These are phyloP conservation scores for Keithomyces neogunnii DNA, from an alignment of 2,329 filamentous ascomycete species.

Conservation along the genomic window DNA sequence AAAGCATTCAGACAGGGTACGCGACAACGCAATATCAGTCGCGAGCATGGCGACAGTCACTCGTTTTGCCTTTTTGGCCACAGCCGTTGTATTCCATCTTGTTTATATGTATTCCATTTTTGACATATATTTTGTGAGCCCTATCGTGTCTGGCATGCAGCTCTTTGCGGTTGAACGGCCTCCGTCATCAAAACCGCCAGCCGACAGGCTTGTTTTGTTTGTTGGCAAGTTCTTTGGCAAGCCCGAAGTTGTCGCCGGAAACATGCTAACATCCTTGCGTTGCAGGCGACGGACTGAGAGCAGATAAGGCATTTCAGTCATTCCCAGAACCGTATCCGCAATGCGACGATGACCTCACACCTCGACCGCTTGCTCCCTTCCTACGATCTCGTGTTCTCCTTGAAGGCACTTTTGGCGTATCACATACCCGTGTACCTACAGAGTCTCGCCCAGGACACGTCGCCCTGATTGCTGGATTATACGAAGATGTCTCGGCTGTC, in stretches of 20 bases:
- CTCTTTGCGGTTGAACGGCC: constrained; percentile 63
- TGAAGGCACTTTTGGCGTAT: constrained; percentile 92
- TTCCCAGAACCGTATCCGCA: constrained; percentile 78
- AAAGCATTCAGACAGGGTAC: background rate
- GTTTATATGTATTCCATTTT: constrained; percentile 95
- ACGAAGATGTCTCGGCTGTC: constrained; percentile 96
- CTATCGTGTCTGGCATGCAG: constrained; percentile 92
- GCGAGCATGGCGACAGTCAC: constrained; percentile 43
- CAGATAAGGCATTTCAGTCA: constrained; percentile 94
- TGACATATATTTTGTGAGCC: constrained; percentile 97
- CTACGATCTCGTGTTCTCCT: constrained; percentile 80
- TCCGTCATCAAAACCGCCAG: constrained; percentile 57
- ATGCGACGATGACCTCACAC: constrained; percentile 54
- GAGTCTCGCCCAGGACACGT: constrained; percentile 96
- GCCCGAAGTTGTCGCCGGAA: background rate
- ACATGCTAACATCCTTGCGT: background rate
- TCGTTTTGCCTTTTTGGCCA: constrained; percentile 75
- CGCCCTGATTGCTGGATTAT: constrained; percentile 89
- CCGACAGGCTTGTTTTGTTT: constrained; percentile 84
- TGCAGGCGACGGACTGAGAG: constrained; percentile 79
- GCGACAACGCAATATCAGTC: background rate
- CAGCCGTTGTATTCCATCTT: constrained; percentile 87
- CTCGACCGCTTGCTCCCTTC: constrained; percentile 81
- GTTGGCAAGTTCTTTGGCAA: constrained; percentile 53
- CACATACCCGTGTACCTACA: constrained; percentile 91